A percentile compares a stretch with the other conserved stretches of the same genome.
These are phyloP conservation scores for Solanum hybrid DNA, from an alignment of 305 asterid species.

Conservation along the genomic window DNA sequence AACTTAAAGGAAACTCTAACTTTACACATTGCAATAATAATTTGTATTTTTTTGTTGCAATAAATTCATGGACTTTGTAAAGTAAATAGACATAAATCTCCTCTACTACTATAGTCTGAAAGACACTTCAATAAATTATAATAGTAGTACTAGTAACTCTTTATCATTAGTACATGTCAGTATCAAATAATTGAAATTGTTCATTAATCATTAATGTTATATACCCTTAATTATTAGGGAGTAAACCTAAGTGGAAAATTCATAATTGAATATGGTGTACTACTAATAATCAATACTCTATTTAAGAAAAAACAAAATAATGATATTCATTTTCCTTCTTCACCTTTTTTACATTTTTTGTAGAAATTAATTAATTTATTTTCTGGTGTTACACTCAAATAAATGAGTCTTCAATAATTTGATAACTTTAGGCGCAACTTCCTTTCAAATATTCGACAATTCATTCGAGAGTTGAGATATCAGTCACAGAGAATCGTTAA, in stretches of 20 bases:
- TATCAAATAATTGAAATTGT: not conserved
- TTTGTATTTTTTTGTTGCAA: not conserved
- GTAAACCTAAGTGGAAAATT: not conserved
- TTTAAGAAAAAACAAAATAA: not conserved
- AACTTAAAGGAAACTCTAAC: not conserved
- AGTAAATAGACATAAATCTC: not conserved
- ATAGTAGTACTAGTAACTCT: not conserved
- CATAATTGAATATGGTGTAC: not conserved
- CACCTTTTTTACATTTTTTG: not conserved
- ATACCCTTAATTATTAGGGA: not conserved
- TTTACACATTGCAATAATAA: not conserved
- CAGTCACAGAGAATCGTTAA: too few species aligned
- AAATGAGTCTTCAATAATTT: not conserved
- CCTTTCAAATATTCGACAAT: not conserved
- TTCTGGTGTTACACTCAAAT: not conserved
- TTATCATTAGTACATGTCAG: not conserved
- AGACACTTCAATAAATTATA: not conserved
- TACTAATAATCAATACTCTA: not conserved
- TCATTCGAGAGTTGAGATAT: not conserved
- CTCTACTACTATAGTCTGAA: not conserved
- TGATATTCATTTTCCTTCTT: not conserved
- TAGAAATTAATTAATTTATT: not conserved
- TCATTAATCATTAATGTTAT: not conserved
- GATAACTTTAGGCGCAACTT: not conserved
- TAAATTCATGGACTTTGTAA: not conserved